Base-by-base conservation (phyloP, 176 grass and related monocot species). In the Hordeum marinum region DNA sequence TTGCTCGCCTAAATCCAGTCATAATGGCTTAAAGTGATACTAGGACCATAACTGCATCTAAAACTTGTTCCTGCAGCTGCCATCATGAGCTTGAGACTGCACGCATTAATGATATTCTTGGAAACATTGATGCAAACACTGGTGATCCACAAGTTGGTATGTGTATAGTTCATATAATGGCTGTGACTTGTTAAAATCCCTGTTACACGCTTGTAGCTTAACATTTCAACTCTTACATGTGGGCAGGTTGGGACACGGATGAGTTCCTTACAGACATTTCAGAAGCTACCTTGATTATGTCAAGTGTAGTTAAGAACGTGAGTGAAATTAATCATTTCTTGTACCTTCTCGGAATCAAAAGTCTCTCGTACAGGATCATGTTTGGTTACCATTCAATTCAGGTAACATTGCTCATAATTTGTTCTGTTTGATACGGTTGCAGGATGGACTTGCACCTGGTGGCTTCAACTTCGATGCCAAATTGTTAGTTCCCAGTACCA, bases 391-490 rank as follows among this genome's bases (percentile, higher is more conserved):
- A 57, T 74, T 9, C 23, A 46, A 17, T 31, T 79, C n/a, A 52
- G 10, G 6, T 20, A 73, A 42, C 21, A 77, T 46, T 23, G 67
- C 39, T 87, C 45, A 83, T 87, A 67, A 79, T 21, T 61, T 60
- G 36, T 5, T 66, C 14, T 80, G 18, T 36, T 74, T 88, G 17
- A 4, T 46, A 70, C 81, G 24, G 68, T 79, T 57, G 66, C 84
- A 98, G 96, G 96, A 90, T 82, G 93, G 96, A 78, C 89, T 98
- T 82, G 93, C 93, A 57, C 93, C 96, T 88, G 96, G 96, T 84
- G 93, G 93, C 81, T 98, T 98, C 83, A 98, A 98, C 88, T 98
- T 98, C 2, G 96, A 98, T 79, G 93, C 96, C 25, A 96, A 98
- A 89, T 87, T 98, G 96, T 98, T 18, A 65, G 91, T 85, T 43